phyloP scores from a whole-genome alignment of 352 stramenopile species.

The Globisporangium radiosum region DNA sequence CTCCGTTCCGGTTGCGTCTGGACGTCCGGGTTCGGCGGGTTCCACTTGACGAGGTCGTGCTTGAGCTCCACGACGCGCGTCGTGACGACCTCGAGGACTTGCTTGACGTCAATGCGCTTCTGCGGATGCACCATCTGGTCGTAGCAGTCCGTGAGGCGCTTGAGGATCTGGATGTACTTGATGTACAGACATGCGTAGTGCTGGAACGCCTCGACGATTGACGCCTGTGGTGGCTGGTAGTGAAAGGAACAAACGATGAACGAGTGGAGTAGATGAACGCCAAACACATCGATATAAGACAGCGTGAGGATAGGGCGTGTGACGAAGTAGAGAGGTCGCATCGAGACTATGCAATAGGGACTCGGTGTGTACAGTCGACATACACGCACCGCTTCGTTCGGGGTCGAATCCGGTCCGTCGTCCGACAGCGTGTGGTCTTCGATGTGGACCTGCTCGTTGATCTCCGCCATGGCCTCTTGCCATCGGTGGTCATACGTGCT shows the following conservation, averaged over 20 bases:
- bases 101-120: slow-evolving; percentile 92
- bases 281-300: no score
- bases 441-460: slow-evolving; percentile 91
- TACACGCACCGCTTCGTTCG: slow-evolving; percentile 29
- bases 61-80: slow-evolving; percentile 85
- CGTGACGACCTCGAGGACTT: slow-evolving; percentile 90
- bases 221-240: slow-evolving; percentile 49
- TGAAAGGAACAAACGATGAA: no score
- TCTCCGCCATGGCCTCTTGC: slow-evolving; percentile 89
- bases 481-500: slow-evolving; percentile 88
- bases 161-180: slow-evolving; percentile 92
- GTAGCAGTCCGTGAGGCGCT: slow-evolving; percentile 87
- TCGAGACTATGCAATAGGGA: neutral
- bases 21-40: slow-evolving; percentile 89
- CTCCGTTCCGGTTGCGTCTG: slow-evolving; percentile 62
- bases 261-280: no score
- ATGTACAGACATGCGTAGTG: slow-evolving; percentile 95
- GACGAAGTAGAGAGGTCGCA: neutral
- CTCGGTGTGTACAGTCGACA: neutral
- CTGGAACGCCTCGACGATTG: slow-evolving; percentile 89
- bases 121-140: slow-evolving; percentile 93
- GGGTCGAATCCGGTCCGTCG: slow-evolving; percentile 23
- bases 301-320: neutral
- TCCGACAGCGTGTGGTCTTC: slow-evolving; percentile 70
- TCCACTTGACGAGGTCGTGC: slow-evolving; percentile 92